Percentiles rank a stretch among this genome's conserved stretches.
These are phyloP conservation scores for Schizothecium vesticola DNA, from an alignment of 495 filamentous ascomycete genomes.

Conservation along the genomic window DNA sequence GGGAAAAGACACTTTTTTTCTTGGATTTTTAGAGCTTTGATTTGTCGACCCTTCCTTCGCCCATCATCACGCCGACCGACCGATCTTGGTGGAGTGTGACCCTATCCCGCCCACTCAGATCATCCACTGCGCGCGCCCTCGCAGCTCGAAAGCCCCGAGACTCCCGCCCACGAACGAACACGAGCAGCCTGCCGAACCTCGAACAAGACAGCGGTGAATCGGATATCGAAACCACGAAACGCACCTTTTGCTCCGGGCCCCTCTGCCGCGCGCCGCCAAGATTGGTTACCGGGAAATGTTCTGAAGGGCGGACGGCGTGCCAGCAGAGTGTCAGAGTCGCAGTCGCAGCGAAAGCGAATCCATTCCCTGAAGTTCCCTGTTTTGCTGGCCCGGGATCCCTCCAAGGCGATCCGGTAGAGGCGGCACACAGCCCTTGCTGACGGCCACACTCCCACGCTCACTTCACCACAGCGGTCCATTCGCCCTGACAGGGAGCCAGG, in stretches of 20 bases:
- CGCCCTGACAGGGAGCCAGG: too few relatives aligned
- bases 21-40: background rate
- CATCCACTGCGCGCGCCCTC: background rate
- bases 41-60: too few relatives aligned
- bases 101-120: background rate
- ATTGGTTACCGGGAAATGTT: constrained; percentile 9
- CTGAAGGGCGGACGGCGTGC: constrained; percentile 5
- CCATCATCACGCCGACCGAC: background rate
- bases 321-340: constrained; percentile 14
- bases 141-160: background rate
- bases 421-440: constrained; percentile 14
- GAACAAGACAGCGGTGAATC: background rate
- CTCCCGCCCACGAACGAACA: background rate
- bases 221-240: background rate
- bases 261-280: background rate
- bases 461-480: too few relatives aligned
- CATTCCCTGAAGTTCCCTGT: constrained; percentile 15
- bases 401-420: constrained; percentile 18
- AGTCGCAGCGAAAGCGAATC: background rate
- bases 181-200: background rate
- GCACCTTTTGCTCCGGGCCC: background rate
- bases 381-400: background rate
- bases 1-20: background rate
- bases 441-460: background rate
- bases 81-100: background rate